A percentile compares a stretch with the other conserved stretches of the same genome.
These are phyloP conservation scores for Friedmanniomyces endolithicus DNA, from an alignment of 495 filamentous ascomycete genomes.

Conservation along the genomic window DNA sequence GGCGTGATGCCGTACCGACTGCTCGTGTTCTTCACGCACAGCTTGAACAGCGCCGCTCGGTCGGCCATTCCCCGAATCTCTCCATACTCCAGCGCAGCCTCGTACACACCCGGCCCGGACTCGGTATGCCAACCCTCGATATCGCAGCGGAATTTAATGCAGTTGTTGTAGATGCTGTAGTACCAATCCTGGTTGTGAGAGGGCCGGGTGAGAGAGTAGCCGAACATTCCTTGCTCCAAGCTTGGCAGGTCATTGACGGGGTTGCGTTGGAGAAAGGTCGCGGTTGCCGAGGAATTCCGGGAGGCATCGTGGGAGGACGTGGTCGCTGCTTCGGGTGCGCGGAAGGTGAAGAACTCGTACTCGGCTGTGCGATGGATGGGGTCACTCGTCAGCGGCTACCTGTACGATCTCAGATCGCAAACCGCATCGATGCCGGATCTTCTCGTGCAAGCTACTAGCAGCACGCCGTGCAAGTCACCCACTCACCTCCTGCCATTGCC, in stretches of 20 bases:
- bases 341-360: conserved; percentile 96
- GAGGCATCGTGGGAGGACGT: conserved; percentile 30
- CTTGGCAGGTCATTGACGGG: conserved; percentile 56
- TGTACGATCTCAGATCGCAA: conserved; percentile 1
- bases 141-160: conserved; percentile 64
- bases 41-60: conserved; percentile 85
- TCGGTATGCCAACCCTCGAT: conserved; percentile 98
- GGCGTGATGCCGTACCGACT: conserved; percentile 82
- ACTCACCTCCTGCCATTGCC: conserved; percentile 87
- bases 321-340: conserved; percentile 42
- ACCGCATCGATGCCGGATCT: not conserved
- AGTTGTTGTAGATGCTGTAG: conserved; percentile 78
- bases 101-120: conserved; percentile 87
- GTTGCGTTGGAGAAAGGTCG: conserved; percentile 60
- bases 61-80: conserved; percentile 83
- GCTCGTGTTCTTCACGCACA: conserved; percentile 74
- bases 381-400: conserved; percentile 6
- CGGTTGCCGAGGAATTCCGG: conserved; percentile 57
- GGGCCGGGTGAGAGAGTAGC: conserved; percentile 86
- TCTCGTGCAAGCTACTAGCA: too few species aligned
- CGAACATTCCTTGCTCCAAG: conserved; percentile 95
- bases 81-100: conserved; percentile 81
- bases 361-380: conserved; percentile 48
- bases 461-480: not conserved
- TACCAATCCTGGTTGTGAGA: conserved; percentile 91